phyloP scores from a whole-genome alignment of 345 rosid species.

The Cardiospermum halicacabum region DNA sequence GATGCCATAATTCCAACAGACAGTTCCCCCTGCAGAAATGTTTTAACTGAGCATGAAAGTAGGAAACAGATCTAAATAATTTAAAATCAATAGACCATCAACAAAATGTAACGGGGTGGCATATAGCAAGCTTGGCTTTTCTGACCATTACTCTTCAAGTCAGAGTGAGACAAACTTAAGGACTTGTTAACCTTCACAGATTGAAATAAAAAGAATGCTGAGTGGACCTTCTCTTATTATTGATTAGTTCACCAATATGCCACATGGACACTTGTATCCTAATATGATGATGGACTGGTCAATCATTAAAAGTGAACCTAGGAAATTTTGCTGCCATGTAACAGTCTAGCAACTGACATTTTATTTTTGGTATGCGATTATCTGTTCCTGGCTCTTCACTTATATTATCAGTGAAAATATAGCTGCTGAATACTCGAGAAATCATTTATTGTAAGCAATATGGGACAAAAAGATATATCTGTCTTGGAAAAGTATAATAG shows the following conservation, averaged over 20 bases:
- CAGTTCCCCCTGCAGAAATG: conserved; percentile 67
- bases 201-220: not conserved
- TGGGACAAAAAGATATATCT: not conserved
- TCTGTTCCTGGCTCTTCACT: not conserved
- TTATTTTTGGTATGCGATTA: not conserved
- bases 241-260: not conserved
- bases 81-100: not conserved
- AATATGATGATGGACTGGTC: not conserved
- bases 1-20: conserved; percentile 92
- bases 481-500: not conserved
- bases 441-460: not conserved
- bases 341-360: not conserved
- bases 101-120: not conserved
- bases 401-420: not conserved
- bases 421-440: not conserved
- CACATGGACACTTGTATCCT: not conserved
- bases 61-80: conserved; percentile 3
- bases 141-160: not conserved
- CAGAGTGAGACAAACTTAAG: not conserved
- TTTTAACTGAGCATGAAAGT: not conserved
- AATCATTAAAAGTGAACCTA: not conserved
- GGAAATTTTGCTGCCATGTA: not conserved
- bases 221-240: not conserved
- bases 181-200: not conserved
- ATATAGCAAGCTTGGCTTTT: not conserved